Conservation (phyloP, 805 yeast genomes). For the Metschnikowia noctiluminum region DNA sequence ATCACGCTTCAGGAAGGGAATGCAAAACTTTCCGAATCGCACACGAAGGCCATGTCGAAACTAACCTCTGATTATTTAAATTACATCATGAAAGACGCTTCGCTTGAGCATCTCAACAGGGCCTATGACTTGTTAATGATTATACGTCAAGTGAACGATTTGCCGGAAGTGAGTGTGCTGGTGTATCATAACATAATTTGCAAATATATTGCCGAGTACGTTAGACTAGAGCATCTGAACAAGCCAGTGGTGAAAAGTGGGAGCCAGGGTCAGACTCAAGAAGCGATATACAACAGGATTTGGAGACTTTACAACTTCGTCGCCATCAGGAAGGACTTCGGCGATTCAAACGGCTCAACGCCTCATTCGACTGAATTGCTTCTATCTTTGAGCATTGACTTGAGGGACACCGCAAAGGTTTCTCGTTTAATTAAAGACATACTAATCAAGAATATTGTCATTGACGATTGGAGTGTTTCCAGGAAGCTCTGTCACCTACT, state of each 20-base stretch:
- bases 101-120: conserved; percentile 16
- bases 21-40: conserved; percentile 8
- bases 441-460: conserved; percentile 27
- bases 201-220: conserved; percentile 22
- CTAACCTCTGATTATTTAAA: conserved; percentile 45
- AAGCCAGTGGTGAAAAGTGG: neutral
- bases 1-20: conserved; percentile 37
- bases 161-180: conserved; percentile 34
- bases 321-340: conserved; percentile 32
- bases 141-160: conserved; percentile 28
- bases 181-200: conserved; percentile 32
- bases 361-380: conserved; percentile 27
- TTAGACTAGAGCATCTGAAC: conserved; percentile 16
- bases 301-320: conserved; percentile 35
- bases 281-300: conserved; percentile 16
- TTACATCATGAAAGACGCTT: conserved; percentile 26
- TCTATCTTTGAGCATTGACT: conserved; percentile 30
- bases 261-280: conserved; percentile 14
- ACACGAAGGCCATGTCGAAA: conserved; percentile 28
- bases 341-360: neutral
- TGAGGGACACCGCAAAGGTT: conserved; percentile 32
- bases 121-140: conserved; percentile 26
- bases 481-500: conserved; percentile 31
- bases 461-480: conserved; percentile 27
- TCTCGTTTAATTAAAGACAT: conserved; percentile 37